Evolutionary conservation across 345 rosid species (phyloP), one percentile per base, ranked within the genome.

Genomic region (Combretum micranthum): DNA sequence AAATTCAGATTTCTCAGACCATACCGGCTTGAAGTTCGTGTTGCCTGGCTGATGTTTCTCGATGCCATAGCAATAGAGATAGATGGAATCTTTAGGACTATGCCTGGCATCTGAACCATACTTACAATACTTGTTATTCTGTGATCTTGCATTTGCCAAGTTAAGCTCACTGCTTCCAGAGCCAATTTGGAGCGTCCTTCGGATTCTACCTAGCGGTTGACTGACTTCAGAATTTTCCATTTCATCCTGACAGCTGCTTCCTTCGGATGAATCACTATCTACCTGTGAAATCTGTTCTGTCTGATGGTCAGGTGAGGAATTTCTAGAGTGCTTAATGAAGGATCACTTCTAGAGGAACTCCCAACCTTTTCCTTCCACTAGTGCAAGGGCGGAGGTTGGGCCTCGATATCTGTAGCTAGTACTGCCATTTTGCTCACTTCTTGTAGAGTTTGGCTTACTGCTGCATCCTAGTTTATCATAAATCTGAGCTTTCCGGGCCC

Each of bases 241-340:
- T 67, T 79, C 92, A 15, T 81, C 91, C 47, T 68, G 79, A 44
- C 69, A 70, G 58, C 84, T 79, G 60, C 82, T 70, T 53, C 72
- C 80, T 70, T 93, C 96, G 22, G 90, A 82, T 18, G 92, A 85
- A 78, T 78, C 95, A n/a, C 69, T 64, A 43, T 73, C 71, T 32
- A 68, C 64, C 54, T 69, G 86, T 63, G 78, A 68, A 66, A 81
- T 39, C 0, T 44, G 61, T 39, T 80, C 80, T 60, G 77, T 86
- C 71, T 62, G 76, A 61, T 74, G 64, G 62, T 67, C 80, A 64
- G 59, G 56, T 17, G 77, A 75, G 52, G 72, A 64, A 56, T 59
- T 76, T 60, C 72, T 73, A 10, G 74, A 62, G 22, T 83, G 65
- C 20, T 65, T 53, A 58, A 64, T 26, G 73, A 61, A 61, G 78